Evolutionary conservation across 345 rosid species (phyloP).

Genomic region (Linum tenue): DNA sequence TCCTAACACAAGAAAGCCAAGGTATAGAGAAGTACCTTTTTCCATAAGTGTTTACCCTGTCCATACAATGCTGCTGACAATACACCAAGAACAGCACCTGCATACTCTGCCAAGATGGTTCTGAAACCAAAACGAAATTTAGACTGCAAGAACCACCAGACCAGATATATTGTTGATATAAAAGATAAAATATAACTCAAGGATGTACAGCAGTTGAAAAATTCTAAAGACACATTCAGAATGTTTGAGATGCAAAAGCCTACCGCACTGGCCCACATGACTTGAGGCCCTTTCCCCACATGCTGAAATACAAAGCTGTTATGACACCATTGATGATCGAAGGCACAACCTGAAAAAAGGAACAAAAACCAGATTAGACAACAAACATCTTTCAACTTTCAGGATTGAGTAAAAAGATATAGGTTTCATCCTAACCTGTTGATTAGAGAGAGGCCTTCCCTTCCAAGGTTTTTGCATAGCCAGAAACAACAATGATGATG

Average conservation of each 20-base stretch:
- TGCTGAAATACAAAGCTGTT: constrained; percentile 81
- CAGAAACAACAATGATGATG: constrained; percentile 61
- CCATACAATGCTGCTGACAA: constrained; percentile 87
- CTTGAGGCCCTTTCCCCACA: constrained; percentile 93
- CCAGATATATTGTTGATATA: background rate
- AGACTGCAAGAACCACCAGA: background rate
- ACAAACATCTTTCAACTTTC: background rate
- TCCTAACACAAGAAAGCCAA: background rate
- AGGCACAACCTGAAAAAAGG: constrained; percentile 64
- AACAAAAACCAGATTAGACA: constrained; percentile 13
- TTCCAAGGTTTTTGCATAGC: constrained; percentile 92
- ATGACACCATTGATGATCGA: constrained; percentile 85
- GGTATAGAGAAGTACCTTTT: constrained; percentile 50
- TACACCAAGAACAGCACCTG: constrained; percentile 97
- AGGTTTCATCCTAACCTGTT: constrained; percentile 48
- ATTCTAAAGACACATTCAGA: background rate
- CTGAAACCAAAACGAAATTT: constrained; percentile 30
- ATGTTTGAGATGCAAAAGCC: constrained; percentile 14
- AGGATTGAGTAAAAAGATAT: background rate
- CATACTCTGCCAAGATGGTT: constrained; percentile 87
- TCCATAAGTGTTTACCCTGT: constrained; percentile 63
- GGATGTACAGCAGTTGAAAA: background rate
- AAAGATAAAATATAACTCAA: background rate
- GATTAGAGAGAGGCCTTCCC: constrained; percentile 82
- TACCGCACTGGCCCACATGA: constrained; percentile 96